Evolutionary conservation across 2,329 filamentous ascomycete genomes (phyloP), one percentile per base, ranked within the genome.

Genomic region (Ophiostoma tasmaniense): DNA sequence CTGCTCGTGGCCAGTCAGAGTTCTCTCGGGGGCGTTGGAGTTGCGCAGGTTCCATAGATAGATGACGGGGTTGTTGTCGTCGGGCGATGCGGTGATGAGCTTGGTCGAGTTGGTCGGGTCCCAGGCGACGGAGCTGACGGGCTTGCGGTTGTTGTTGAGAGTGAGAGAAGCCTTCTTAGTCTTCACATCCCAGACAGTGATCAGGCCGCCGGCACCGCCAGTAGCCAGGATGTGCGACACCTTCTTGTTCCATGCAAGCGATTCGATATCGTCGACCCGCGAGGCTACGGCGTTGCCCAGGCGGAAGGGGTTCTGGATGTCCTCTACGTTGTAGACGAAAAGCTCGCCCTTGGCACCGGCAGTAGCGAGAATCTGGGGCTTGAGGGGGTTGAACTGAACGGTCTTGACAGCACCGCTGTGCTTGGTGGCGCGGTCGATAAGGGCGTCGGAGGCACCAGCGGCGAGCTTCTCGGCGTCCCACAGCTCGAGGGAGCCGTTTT

Each of bases 141-240:
- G 85, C 81, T 97, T 99, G 72, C 95, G 88, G 76, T 92, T 95
- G 77, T 96, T 95, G 83, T 97, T 99, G 73, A 99, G 83, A 45
- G 93, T 97, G 79, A 99, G 82, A 69, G 93, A 97, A 74, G 97
- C 93, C 81, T 97, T 97, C 86, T 97, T 98, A 14, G 92, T 93
- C 83, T 97, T 97, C 73, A 98, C 85, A 80, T 99, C 95, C 95
- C 95, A 99, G 22, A 99, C 94, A 1, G 95, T 98, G 45, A 98
- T 93, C 76, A 98, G 96, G 4, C 95, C 95, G 66, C 93, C 93
- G 71, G 88, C 90, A 76, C 93, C 94, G 73, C 95, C 95, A 11
- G 94, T 98, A 22, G 94, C 95, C 74, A 99, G 82, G 77, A 99
- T 99, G 77, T 99, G 94, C 17, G 94, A 88, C 59, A 98, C 94